Evolutionary conservation across 2,329 filamentous ascomycete species (phyloP).

Genomic region (Xylaria sp.): DNA sequence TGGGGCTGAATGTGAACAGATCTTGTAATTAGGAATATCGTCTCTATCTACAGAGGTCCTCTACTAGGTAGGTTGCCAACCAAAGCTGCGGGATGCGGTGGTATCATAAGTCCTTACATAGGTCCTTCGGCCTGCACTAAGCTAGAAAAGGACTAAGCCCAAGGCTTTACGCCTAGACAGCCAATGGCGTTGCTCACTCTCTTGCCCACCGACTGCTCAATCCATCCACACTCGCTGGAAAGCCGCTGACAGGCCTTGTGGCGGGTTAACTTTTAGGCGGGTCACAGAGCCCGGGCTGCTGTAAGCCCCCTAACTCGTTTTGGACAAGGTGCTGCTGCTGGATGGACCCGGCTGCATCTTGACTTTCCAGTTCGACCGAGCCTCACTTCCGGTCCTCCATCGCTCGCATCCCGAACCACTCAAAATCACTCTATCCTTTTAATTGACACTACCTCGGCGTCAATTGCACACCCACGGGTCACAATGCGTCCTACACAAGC

Average conservation of each 20-base stretch:
- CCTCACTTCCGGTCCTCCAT: slow-evolving; percentile 29
- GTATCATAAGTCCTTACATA: too few relatives aligned
- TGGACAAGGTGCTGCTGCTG: slow-evolving; percentile 24
- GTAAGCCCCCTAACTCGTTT: slow-evolving; percentile 27
- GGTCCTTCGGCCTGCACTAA: too few relatives aligned
- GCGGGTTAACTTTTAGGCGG: slow-evolving; percentile 33
- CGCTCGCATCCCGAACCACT: slow-evolving; percentile 30
- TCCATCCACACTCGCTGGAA: too few relatives aligned
- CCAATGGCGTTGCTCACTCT: not conserved
- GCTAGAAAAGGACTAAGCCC: not conserved
- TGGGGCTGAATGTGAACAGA: slow-evolving; percentile 21
- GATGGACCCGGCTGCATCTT: slow-evolving; percentile 28
- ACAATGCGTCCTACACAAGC: slow-evolving; percentile 56
- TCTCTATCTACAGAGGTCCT: not conserved
- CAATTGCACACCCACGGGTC: slow-evolving; percentile 37
- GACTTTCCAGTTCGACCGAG: slow-evolving; percentile 38
- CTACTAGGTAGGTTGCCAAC: too few relatives aligned
- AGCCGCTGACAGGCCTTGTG: not conserved
- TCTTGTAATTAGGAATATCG: slow-evolving; percentile 21
- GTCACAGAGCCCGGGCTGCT: slow-evolving; percentile 27
- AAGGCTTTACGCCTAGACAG: not conserved
- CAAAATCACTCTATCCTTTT: slow-evolving; percentile 24
- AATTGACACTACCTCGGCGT: slow-evolving; percentile 40
- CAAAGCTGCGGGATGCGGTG: too few relatives aligned
- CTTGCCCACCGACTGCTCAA: not conserved